These are phyloP conservation scores for Scheffersomyces segobiensis DNA, from an alignment of 1,139 yeast genomes.

Conservation along the genomic window DNA sequence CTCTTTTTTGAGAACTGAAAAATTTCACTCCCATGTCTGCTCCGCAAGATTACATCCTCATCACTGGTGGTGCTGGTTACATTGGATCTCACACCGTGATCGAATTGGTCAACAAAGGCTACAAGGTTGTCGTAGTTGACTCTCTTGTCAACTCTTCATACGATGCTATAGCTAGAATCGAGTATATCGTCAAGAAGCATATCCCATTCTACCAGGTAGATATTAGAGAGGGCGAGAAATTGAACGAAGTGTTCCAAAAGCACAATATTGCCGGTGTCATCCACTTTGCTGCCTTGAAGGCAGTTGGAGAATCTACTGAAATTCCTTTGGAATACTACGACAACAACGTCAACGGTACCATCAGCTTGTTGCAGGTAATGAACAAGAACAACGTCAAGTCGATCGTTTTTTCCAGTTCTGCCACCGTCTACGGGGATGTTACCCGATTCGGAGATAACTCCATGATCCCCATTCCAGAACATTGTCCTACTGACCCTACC, in stretches of 20 bases:
- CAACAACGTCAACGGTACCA: constrained; percentile 68
- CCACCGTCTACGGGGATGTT: constrained; percentile 85
- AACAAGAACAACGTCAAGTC: constrained; percentile 45
- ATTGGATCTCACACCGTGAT: constrained; percentile 82
- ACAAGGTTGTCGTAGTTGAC: constrained; percentile 71
- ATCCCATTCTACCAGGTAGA: constrained; percentile 66
- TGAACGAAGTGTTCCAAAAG: constrained; percentile 48
- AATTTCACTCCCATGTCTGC: neutral
- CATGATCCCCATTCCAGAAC: constrained; percentile 80
- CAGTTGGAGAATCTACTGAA: constrained; percentile 78
- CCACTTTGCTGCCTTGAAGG: constrained; percentile 86
- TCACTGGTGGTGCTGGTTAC: constrained; percentile 88
- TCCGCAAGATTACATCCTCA: constrained; percentile 48
- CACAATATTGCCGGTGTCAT: constrained; percentile 62
- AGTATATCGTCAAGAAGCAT: constrained; percentile 47
- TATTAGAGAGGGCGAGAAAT: constrained; percentile 50
- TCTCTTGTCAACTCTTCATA: constrained; percentile 67
- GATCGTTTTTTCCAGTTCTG: constrained; percentile 78
- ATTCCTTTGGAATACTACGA: constrained; percentile 73
- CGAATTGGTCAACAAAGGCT: constrained; percentile 63
- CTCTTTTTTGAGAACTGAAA: neutral
- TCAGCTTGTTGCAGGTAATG: constrained; percentile 59
- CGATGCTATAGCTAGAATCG: constrained; percentile 69
- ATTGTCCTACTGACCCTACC: constrained; percentile 74
- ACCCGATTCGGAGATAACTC: constrained; percentile 57